Conservation (phyloP, 2,329 filamentous ascomycete species). For the Rutstroemia sp. region DNA sequence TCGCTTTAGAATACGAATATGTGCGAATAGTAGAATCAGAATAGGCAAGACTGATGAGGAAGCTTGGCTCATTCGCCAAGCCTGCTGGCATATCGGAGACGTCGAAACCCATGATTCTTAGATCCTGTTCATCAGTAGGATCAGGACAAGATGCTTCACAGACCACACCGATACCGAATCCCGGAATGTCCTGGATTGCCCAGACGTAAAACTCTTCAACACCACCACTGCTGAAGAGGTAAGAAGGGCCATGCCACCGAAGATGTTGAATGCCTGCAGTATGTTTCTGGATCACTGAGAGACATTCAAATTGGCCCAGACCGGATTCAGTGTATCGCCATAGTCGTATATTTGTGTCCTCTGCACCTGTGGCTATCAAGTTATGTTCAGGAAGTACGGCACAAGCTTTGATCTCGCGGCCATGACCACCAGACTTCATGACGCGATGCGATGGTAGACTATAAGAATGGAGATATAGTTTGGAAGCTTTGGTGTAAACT, state of each 20-base stretch:
- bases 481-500: slow-evolving; percentile 66
- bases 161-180: slow-evolving; percentile 43
- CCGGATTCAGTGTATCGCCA: slow-evolving; percentile 40
- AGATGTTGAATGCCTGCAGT: slow-evolving; percentile 68
- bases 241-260: slow-evolving; percentile 57
- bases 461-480: slow-evolving; percentile 38
- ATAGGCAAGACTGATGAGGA: slow-evolving; percentile 64
- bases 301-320: slow-evolving; percentile 32
- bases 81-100: slow-evolving; percentile 29
- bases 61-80: slow-evolving; percentile 23
- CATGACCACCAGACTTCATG: slow-evolving; percentile 68
- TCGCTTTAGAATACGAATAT: slow-evolving; percentile 38
- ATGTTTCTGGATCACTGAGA: slow-evolving; percentile 64
- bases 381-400: slow-evolving; percentile 36
- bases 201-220: slow-evolving; percentile 87
- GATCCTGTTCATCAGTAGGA: slow-evolving; percentile 48
- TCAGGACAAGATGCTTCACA: slow-evolving; percentile 49
- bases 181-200: slow-evolving; percentile 49
- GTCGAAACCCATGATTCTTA: slow-evolving; percentile 78
- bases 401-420: slow-evolving; percentile 71
- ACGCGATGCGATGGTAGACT: slow-evolving; percentile 35
- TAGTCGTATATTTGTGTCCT: slow-evolving; percentile 70
- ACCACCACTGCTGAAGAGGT: slow-evolving; percentile 80
- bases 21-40: slow-evolving; percentile 75
- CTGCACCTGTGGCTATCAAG: slow-evolving; percentile 59